Evolutionary conservation across 2,329 filamentous ascomycete species (phyloP), one percentile per base, ranked within the genome.

Genomic region (Septoria petroselini): DNA sequence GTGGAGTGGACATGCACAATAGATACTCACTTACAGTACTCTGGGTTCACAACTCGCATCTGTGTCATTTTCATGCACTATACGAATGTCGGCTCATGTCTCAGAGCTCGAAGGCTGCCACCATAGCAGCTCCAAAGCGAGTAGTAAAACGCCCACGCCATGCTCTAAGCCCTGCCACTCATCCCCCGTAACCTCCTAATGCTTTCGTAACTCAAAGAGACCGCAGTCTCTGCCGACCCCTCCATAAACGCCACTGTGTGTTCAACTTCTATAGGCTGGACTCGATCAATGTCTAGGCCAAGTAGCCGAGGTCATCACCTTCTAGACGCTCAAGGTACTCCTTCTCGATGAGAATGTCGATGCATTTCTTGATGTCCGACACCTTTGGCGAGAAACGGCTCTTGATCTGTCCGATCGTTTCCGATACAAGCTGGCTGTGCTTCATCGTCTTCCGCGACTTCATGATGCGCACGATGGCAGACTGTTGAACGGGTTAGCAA

Each of bases 381-480:
- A 98, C 81, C 73, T 95, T 95, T 33, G 93, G 93, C 50, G 90
- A 84, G 71, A 98, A 98, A 33, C 93, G 88, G 34, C 83, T 84
- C 68, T 87, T 88, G 70, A 98, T 96, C 71, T 97, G 93, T 65
- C 85, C 86, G 69, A 98, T 97, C 18, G 91, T 94, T 73, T 98
- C 93, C 66, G 88, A 85, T 47, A 98, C 90, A 9, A 98, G 84
- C 66, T 93, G 86, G 54, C 85, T 84, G 73, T 98, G 91, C 81
- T 96, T 97, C 88, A 97, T 94, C 75, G 86, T 88, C 83, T 98
- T 97, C 54, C 93, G 86, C 3, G 91, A 94, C 77, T 98, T 98
- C 93, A 98, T 98, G 75, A 98, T 96, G 65, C 93, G 88, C 50
- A 98, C 93, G 70, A 98, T 97, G 18, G 91, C 91, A 55, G 93